phyloP scores from a whole-genome alignment of 192 early-diverging fungal species.

The Spizellomyces punctatus region DNA sequence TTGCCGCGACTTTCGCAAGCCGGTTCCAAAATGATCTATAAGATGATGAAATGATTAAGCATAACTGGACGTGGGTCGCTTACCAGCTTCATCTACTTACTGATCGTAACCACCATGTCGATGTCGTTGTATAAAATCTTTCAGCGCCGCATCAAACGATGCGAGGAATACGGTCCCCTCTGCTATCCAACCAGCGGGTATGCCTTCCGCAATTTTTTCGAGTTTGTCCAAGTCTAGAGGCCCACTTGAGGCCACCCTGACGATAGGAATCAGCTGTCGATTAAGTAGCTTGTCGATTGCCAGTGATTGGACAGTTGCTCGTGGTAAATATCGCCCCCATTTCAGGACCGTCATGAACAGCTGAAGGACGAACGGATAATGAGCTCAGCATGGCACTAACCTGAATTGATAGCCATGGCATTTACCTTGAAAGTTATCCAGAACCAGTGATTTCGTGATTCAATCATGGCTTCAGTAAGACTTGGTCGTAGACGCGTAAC shows the following conservation, averaged over 20 bases:
- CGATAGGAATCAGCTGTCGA: neutral
- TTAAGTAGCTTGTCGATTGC: slow-evolving; percentile 23
- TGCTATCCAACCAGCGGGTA: slow-evolving; percentile 8
- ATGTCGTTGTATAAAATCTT: neutral
- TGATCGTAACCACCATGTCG: too few species aligned
- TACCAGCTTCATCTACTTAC: too few species aligned
- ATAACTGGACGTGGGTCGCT: too few species aligned
- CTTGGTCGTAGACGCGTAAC: neutral
- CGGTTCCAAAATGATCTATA: too few species aligned
- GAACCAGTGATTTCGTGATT: slow-evolving; percentile 3
- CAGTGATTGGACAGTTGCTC: neutral
- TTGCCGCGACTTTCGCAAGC: too few species aligned
- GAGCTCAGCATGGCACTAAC: too few species aligned
- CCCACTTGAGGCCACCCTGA: neutral
- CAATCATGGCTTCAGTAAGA: neutral
- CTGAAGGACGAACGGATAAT: neutral
- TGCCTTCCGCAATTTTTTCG: slow-evolving; percentile 10
- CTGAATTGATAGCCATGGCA: too few species aligned
- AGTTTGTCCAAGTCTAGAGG: slow-evolving; percentile 7
- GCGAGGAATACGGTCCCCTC: slow-evolving; percentile 1
- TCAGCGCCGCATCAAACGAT: neutral
- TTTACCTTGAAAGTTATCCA: neutral
- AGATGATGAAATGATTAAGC: too few species aligned
- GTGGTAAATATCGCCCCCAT: slow-evolving; percentile 15
- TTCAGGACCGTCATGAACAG: slow-evolving; percentile 9